Evolutionary conservation across 2,329 filamentous ascomycete genomes (phyloP), one percentile per base, ranked within the genome.

Genomic region (Botrytis cinerea): DNA sequence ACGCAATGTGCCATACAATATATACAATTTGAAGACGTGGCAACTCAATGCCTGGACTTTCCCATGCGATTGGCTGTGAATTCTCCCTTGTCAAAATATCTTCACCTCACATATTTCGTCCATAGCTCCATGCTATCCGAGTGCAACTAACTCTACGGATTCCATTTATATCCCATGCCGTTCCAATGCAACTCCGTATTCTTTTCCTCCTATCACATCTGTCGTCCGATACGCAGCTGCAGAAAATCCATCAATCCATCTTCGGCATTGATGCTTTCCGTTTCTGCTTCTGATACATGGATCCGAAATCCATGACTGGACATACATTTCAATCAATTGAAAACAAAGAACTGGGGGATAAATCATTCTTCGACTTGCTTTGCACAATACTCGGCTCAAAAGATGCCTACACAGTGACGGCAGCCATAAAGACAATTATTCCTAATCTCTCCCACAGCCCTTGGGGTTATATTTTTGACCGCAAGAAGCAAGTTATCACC

Each of bases 201-300:
- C 43, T 40, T 18, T 48, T 35, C 32, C 64, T n/a, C 20, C 64
- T 20, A 20, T 54, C 25, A 14, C 4, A 43, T 4, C 16, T 57
- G 35, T 68, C 48, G 64, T 38, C 64, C 43, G 64, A 68, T 35
- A 54, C 48, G 20, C 18, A 57, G 48, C 64, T 54, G n/a, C 35
- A 68, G 64, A n/a, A 16, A 43, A 28, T 7, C 16, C 1, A 14
- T 57, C 25, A 57, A 32, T 57, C 35, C 57, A 8, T 28, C 48
- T 68, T 57, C 22, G 48, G 64, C 48, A 28, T 43, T 57, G 46
- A 43, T 32, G 35, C 35, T 43, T 57, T 22, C 28, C 25, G 3
- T 28, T 38, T 40, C 25, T 28, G 35, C 22, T 68, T 68, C 35
- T 57, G 22, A 6, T 40, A 51, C 40, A n/a, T 20, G 20, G 18